Evolutionary conservation across 306 rosid genomes (phyloP), one percentile per base, ranked within the genome.

Genomic region (Quercus dentata): DNA sequence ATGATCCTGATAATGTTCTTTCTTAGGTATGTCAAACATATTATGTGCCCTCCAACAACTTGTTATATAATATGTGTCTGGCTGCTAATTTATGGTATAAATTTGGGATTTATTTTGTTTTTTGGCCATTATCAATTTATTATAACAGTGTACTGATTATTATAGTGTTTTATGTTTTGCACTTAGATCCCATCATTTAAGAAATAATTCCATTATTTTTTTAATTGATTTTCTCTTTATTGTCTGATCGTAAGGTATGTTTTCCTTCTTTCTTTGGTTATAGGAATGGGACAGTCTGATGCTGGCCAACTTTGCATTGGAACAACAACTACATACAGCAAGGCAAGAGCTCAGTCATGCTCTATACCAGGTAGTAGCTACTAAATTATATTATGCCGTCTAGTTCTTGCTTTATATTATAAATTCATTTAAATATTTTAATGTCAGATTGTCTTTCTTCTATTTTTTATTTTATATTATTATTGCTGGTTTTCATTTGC

Each of bases 301-400:
- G 97, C 87, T 94, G 33, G 88, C 98, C 38, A 92, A 92, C 84
- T 94, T 92, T 85, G 96, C 98, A 4, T 83, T 92, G 88, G 98
- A 94, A 89, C 92, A 92, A 81, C 98, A 94, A 75, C 86, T 94
- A 68, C 98, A 92, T 82, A 90, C 97, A 46, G 98, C 97, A 67
- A 90, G 98, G 77, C 98, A 94, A 86, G 98, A 94, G 85, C 86
- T 94, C 28, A 94, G 98, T 86, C 98, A 94, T 77, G 98, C 98
- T 81, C 74, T 94, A 73, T 94, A 94, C 85, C 98, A 94, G 97
- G 98, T 92, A 85, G 77, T 76, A 46, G 56, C 25, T 12, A 30
- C 72, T 55, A 21, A 65, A 41, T 56, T 67, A 72, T 46, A 49
- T 59, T 31, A 56, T 38, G 0, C 15, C 14, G 1, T 25, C 27